Base-by-base conservation (phyloP, 148 eudicot genomes). In the Cornus controversa region DNA sequence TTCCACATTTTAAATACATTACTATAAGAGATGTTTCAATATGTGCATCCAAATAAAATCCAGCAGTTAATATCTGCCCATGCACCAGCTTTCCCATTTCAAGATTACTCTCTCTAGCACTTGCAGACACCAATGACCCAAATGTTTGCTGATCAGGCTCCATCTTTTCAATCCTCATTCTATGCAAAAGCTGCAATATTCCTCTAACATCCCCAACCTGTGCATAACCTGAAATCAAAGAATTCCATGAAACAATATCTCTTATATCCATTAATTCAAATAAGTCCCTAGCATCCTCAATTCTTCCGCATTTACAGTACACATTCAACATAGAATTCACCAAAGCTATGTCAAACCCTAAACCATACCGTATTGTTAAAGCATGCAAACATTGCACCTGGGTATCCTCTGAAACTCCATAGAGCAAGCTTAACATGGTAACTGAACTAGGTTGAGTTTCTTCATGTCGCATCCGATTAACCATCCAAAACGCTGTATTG, bases 201-300 rank as follows among this genome's bases (percentile, higher is more conserved):
- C 84, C 87, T 34, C 78, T 70, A 18, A 83, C 73, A 77, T 90
- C 77, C 76, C 90, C 93, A 70, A 11, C 71, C 76, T 79, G 73
- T 10, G 91, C 86, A 85, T 86, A 90, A 29, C 75, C 85, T 4
- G 92, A 87, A 75, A 90, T 84, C 86, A 95, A 86, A 22, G 96
- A 89, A 86, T 95, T 95, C 97, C 98, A 95, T 5, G 98, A 93
- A 73, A 95, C 89, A 53, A 83, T 76, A 87, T 95, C 98, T 76
- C 80, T 91, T 23, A 23, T 62, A 7, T 71, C 85, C 92, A 90
- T 90, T 15, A 54, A 81, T 25, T 95, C 92, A 78, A 93, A 95
- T 73, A 93, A 78, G 14, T 66, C 75, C 79, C 87, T 80, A 13
- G 92, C 94, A 77, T 85, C 89, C 73, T 70, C 79, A 57, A 87